Conservation (phyloP, 495 filamentous ascomycete species). For the Hypomontagnella monticulosa region DNA sequence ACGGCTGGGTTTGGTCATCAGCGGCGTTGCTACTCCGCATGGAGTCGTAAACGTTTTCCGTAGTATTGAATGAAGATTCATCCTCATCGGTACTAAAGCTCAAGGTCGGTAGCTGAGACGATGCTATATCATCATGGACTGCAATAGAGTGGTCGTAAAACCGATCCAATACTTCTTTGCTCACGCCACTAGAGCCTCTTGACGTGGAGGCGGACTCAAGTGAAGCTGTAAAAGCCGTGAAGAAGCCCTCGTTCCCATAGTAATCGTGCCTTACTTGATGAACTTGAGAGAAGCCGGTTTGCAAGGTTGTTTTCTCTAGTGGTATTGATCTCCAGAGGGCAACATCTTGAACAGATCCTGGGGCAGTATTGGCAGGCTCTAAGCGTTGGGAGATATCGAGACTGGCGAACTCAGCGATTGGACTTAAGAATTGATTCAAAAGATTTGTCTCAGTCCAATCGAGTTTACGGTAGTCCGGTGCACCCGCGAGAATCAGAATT, state of each 20-base stretch:
- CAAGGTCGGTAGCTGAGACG: slow-evolving; percentile 57
- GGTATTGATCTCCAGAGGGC: slow-evolving; percentile 61
- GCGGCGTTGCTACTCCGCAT: slow-evolving; percentile 16
- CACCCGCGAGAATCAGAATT: slow-evolving; percentile 69
- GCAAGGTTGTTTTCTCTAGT: slow-evolving; percentile 47
- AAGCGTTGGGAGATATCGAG: slow-evolving; percentile 9
- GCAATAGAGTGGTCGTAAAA: slow-evolving; percentile 81
- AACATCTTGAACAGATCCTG: slow-evolving; percentile 39
- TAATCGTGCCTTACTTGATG: slow-evolving; percentile 48
- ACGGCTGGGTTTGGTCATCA: slow-evolving; percentile 2
- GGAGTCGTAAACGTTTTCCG: slow-evolving; percentile 21
- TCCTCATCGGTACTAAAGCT: slow-evolving; percentile 37
- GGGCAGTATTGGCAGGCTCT: slow-evolving; percentile 19
- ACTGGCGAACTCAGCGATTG: slow-evolving; percentile 60
- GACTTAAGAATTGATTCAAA: slow-evolving; percentile 54
- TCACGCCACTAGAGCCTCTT: slow-evolving; percentile 25
- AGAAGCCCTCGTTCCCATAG: slow-evolving; percentile 56
- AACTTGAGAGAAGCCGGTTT: slow-evolving; percentile 59
- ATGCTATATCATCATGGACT: slow-evolving; percentile 65
- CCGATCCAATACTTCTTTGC: slow-evolving; percentile 53
- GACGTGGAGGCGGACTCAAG: slow-evolving; percentile 44
- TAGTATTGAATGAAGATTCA: slow-evolving; percentile 38
- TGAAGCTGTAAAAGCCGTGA: slow-evolving; percentile 55
- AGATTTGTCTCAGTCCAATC: slow-evolving; percentile 65
- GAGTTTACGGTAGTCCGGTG: slow-evolving; percentile 63